Evolutionary conservation across 169 alveolate species (phyloP), one percentile per base, ranked within the genome.

Genomic region (Toxoplasma gondii): DNA sequence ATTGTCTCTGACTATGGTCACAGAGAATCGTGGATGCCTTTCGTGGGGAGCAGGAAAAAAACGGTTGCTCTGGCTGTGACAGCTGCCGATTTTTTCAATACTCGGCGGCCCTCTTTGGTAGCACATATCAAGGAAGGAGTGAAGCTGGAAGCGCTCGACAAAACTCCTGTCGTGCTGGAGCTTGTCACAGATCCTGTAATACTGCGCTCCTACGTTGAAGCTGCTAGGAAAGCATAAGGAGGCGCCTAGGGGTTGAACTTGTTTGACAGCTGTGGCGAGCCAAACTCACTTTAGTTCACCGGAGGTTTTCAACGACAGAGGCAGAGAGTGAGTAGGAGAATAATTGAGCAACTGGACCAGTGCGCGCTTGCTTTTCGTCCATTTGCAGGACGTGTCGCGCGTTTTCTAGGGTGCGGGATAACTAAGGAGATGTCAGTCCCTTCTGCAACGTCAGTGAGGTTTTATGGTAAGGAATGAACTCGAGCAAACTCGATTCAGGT

Each of bases 1-100:
- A 53, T 78, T 16, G 67, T 91, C 34, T 82, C 83, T 36, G 38
- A 84, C 36, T 49, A 81, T 10, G 94, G 91, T 67, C 49, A 41
- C 43, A 70, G 45, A 10, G 94, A 86, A 41, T 17, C 54, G 1
- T 41, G 69, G 39, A 69, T 69, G 22, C 67, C 70, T 10, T 49
- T 54, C 41, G 53, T 53, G 70, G 83, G 91, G 29, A 86, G 70
- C 44, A 84, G 54, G 70, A 31, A 36, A 31, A 22, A 29, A 10
- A 31, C 81, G 9, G 91, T 91, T 53, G 81, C 31, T 43, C 43
- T 91, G 87, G 41, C 54, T 41, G 53, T 91, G 22, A 82, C 84
- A 1, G 94, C 70, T 5, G n/a, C 81, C 91, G 94, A 91, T 22
- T 81, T 91, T 10, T 91, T 91, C 91, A 91, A 81, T 43, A 31